These are phyloP conservation scores for Phaeodactylum tricornutum DNA, from an alignment of 108 stramenopile genomes.

Conservation along the genomic window DNA sequence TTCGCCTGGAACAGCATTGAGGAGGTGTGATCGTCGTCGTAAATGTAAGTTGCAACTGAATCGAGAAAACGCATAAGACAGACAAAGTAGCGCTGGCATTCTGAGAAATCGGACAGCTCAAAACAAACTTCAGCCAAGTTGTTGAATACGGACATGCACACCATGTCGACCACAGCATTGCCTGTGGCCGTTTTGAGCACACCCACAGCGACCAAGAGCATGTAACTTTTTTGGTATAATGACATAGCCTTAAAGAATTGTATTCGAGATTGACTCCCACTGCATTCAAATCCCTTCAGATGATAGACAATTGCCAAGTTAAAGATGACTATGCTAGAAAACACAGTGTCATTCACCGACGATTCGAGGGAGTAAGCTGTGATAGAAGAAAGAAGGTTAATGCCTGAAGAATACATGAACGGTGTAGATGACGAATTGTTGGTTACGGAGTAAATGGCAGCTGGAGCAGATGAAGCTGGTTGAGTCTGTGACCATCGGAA, in stretches of 20 bases:
- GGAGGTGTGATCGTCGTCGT: too few relatives aligned
- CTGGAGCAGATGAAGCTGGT: too few relatives aligned
- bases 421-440: too few relatives aligned
- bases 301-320: slow-evolving; percentile 6
- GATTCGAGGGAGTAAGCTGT: neutral
- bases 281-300: neutral
- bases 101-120: neutral
- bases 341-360: neutral
- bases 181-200: neutral
- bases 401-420: too few relatives aligned
- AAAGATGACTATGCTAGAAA: slow-evolving; percentile 1
- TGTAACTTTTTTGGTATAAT: neutral
- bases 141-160: slow-evolving; percentile 4
- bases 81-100: neutral
- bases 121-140: neutral
- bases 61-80: too few relatives aligned
- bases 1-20: too few relatives aligned
- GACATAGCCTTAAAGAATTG: neutral
- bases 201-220: neutral
- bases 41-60: too few relatives aligned
- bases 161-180: slow-evolving; percentile 4
- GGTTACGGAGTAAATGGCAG: too few relatives aligned
- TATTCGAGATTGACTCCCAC: neutral
- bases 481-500: too few relatives aligned
- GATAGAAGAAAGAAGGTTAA: neutral